Conservation (phyloP, 495 filamentous ascomycete species). For the Corynascus novoguineensis region DNA sequence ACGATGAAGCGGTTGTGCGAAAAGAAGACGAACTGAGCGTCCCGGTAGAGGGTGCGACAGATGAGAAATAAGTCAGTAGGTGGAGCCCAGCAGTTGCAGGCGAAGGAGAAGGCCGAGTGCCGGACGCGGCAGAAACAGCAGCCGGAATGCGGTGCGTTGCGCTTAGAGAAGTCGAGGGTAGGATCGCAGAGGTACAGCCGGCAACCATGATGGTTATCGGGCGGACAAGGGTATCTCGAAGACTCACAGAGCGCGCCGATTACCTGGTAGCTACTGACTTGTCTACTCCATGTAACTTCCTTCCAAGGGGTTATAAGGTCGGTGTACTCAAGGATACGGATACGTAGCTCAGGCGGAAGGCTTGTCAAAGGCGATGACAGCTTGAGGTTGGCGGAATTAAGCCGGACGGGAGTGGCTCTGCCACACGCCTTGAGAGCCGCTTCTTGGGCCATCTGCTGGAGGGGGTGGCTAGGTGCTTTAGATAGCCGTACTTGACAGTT, state of each 20-base stretch:
- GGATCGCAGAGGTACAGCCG: background rate
- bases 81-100: constrained; percentile 7
- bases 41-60: constrained; percentile 2
- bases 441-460: constrained; percentile 1
- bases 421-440: too few relatives aligned
- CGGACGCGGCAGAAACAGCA: constrained; percentile 8
- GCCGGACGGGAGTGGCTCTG: too few relatives aligned
- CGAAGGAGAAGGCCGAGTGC: background rate
- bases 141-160: background rate
- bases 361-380: background rate
- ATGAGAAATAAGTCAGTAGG: constrained; percentile 3
- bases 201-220: background rate
- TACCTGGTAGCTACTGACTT: background rate
- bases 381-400: background rate
- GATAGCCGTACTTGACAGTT: constrained; percentile 2
- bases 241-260: background rate
- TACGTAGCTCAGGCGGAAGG: background rate
- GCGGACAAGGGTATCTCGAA: too few relatives aligned
- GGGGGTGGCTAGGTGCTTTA: background rate
- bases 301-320: constrained; percentile 5
- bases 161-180: background rate
- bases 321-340: constrained; percentile 10
- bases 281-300: constrained; percentile 2
- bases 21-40: constrained; percentile 5
- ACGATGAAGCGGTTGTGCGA: constrained; percentile 5